Conservation (phyloP, 2,329 filamentous ascomycete species). For the Emmonsia crescens region DNA sequence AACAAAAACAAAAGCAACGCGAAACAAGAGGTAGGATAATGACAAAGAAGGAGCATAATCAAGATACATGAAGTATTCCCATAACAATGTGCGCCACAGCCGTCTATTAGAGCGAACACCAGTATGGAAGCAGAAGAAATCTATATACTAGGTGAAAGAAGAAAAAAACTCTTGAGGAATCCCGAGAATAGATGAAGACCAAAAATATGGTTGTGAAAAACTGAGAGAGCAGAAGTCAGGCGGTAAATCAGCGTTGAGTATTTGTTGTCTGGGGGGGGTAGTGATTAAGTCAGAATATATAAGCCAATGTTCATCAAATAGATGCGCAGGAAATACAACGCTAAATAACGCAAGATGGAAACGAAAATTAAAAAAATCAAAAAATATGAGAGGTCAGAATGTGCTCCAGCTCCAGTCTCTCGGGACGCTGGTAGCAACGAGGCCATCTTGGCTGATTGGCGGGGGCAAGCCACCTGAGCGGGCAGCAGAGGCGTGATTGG, state of each 20-base stretch:
- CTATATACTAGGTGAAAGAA: not conserved
- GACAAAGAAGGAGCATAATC: conserved; percentile 12
- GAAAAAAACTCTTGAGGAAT: not conserved
- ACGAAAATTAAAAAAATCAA: conserved; percentile 6
- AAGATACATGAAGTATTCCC: not conserved
- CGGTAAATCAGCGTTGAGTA: not conserved
- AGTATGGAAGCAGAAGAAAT: not conserved
- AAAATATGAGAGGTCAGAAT: conserved; percentile 33
- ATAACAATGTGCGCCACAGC: not conserved
- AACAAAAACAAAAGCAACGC: not conserved
- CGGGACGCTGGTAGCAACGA: conserved; percentile 44
- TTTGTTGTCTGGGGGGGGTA: not conserved
- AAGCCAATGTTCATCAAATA: not conserved
- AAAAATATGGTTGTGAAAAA: not conserved
- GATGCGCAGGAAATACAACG: not conserved
- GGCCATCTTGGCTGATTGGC: conserved; percentile 28
- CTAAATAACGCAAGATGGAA: not conserved
- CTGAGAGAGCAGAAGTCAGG: not conserved
- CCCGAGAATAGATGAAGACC: conserved; percentile 1
- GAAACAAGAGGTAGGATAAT: not conserved
- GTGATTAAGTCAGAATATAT: not conserved
- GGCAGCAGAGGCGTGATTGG: conserved; percentile 11
- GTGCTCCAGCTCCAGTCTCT: conserved; percentile 54
- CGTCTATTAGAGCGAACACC: not conserved
- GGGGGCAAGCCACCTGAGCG: conserved; percentile 5